Base-by-base conservation (phyloP, 805 yeast genomes). In the Wickerhamomyces mucosus region DNA sequence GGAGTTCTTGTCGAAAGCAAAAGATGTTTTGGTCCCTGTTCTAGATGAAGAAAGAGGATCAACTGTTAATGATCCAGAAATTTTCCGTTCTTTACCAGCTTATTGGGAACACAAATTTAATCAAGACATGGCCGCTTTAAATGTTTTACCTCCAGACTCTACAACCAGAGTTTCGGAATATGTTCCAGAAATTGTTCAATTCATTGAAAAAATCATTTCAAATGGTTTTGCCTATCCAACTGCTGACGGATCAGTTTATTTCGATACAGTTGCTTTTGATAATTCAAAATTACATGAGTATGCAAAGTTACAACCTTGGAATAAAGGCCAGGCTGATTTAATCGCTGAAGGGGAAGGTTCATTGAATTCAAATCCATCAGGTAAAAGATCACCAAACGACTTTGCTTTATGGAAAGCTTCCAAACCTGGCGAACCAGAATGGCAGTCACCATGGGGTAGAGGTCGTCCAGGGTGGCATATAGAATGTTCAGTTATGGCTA, bases 381-480 rank as follows among this genome's bases (percentile, higher is more conserved):
- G 79, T 16, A 89, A 92, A 59, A 70, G 66, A 45, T 77, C 75
- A 34, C 57, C 80, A 3, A 80, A 83, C 15, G 98, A 92, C 56
- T 92, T 92, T 59, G 98, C 98, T 1, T 67, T 92, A 21, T 92
- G 98, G 98, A 92, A 92, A 55, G 75, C 88, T 0, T 81, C 95
- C 7, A 92, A 92, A 54, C 89, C 95, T 7, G 98, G 98, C 46
- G 98, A 92, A 61, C 98, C 98, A 16, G 71, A 75, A 29, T 92
- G 97, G 97, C 72, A 67, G 6, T 84, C 96, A 3, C 88, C 89
- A 18, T 92, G 97, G 97, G 98, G 98, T 17, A 66, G 66, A 37
- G 98, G 98, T 32, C 78, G 98, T 56, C 98, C 98, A 11, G 98
- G 98, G 4, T 92, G 98, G 98, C 98, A 92, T 56, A 92, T 92